Percentiles rank a stretch among this genome's conserved stretches.
Evolutionary conservation across 108 stramenopile species (phyloP).

Genomic region (Fistulifera pelliculosa): DNA sequence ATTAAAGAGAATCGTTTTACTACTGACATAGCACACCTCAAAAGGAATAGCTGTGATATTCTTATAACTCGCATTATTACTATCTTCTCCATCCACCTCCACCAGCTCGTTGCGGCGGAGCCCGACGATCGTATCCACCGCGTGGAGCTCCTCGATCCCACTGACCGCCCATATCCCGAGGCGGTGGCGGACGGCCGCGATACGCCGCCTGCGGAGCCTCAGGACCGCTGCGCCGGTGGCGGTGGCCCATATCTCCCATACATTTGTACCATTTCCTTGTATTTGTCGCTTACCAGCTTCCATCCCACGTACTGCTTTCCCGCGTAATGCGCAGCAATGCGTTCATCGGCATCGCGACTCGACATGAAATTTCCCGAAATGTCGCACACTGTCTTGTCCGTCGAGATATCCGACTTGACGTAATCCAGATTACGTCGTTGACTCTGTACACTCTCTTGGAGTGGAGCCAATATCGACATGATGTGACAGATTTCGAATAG

Average conservation of each 20-base stretch:
- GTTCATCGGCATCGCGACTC: conserved; percentile 83
- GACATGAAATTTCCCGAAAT: conserved; percentile 89
- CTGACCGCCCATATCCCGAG: conserved; percentile 4
- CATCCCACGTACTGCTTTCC: conserved; percentile 91
- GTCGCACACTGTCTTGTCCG: conserved; percentile 84
- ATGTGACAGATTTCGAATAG: conserved; percentile 36
- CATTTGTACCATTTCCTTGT: conserved; percentile 60
- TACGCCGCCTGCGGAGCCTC: conserved; percentile 7
- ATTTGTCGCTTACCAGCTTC: conserved; percentile 86
- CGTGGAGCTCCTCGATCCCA: conserved; percentile 8
- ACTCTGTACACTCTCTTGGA: conserved; percentile 54
- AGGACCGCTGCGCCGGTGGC: conserved; percentile 19
- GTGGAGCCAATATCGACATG: conserved; percentile 41
- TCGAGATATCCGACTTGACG: conserved; percentile 65
- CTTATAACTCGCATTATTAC: no score
- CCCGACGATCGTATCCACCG: neutral
- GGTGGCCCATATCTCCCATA: conserved; percentile 49
- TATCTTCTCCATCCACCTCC: no score
- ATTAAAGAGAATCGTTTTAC: no score
- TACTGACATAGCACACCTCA: no score
- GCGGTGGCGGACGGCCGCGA: conserved; percentile 1
- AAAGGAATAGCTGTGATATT: no score
- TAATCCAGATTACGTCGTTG: conserved; percentile 58
- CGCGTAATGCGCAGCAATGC: conserved; percentile 88
- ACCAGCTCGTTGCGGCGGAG: no score